Evolutionary conservation across 345 rosid genomes (phyloP).

Genomic region (Camelina hispida): DNA sequence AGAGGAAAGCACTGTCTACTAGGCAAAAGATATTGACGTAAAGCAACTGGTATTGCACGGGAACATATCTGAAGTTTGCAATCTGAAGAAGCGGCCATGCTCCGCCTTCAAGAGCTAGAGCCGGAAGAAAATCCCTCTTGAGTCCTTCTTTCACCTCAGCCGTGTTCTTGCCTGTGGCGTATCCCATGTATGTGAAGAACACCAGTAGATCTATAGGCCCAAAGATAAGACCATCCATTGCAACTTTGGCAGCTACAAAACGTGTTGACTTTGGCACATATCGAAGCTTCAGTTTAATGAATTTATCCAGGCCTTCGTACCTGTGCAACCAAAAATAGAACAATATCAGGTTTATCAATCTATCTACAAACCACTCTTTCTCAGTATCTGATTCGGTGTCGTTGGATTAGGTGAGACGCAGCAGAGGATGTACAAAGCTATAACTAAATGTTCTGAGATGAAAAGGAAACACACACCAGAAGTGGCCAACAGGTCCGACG

Average conservation of each 20-base stretch:
- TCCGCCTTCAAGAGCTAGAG: constrained; percentile 82
- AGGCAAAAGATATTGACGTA: constrained; percentile 90
- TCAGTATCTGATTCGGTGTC: constrained; percentile 7
- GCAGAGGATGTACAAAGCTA: background rate
- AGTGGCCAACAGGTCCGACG: constrained; percentile 90
- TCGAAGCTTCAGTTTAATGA: constrained; percentile 67
- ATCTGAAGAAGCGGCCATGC: constrained; percentile 87
- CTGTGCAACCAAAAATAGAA: constrained; percentile 42
- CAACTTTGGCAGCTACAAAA: constrained; percentile 88
- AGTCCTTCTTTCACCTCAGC: constrained; percentile 78
- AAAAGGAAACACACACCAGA: constrained; percentile 63
- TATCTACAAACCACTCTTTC: background rate
- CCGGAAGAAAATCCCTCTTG: constrained; percentile 95
- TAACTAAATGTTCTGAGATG: constrained; percentile 7
- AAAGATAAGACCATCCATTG: constrained; percentile 84
- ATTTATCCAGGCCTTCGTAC: constrained; percentile 83
- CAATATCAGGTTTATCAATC: constrained; percentile 4
- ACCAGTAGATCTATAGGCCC: constrained; percentile 83
- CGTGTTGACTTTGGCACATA: constrained; percentile 66
- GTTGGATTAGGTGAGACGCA: constrained; percentile 4
- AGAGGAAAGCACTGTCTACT: constrained; percentile 83
- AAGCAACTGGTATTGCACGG: constrained; percentile 85
- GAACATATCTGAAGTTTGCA: constrained; percentile 82
- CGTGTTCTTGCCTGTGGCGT: constrained; percentile 66
- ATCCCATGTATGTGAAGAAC: constrained; percentile 93